Conservation (phyloP, 2,329 filamentous ascomycete species). For the Endothia cerciana region DNA sequence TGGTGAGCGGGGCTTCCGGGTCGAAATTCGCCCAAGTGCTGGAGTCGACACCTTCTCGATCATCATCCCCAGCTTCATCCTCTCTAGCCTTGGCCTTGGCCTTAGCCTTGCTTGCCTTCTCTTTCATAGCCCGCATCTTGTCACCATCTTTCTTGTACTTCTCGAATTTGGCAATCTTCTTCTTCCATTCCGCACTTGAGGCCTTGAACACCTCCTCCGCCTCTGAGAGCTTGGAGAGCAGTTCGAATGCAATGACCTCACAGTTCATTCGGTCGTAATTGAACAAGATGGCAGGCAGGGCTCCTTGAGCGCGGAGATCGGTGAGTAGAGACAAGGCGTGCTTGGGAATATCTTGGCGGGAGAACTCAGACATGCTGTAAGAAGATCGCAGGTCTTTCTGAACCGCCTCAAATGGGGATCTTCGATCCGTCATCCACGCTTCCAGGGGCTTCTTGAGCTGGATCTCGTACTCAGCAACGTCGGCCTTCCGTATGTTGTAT, state of each 20-base stretch:
- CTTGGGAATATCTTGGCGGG: conserved; percentile 16
- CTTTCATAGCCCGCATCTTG: conserved; percentile 21
- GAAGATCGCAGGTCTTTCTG: conserved; percentile 48
- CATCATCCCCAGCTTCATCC: conserved; percentile 47
- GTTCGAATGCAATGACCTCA: conserved; percentile 57
- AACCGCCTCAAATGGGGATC: conserved; percentile 47
- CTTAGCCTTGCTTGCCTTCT: conserved; percentile 19
- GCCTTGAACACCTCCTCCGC: conserved; percentile 63
- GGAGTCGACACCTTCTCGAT: conserved; percentile 56
- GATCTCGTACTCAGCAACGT: conserved; percentile 69
- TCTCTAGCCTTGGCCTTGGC: conserved; percentile 41
- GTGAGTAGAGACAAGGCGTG: conserved; percentile 21
- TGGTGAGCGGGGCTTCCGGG: conserved; percentile 63
- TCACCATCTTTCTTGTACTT: conserved; percentile 50
- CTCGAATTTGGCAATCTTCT: conserved; percentile 49
- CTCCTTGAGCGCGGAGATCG: conserved; percentile 51
- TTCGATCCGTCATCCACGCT: conserved; percentile 60
- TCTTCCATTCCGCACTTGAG: conserved; percentile 62
- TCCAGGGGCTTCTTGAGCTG: conserved; percentile 61
- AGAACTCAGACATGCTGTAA: conserved; percentile 16
- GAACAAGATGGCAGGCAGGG: conserved; percentile 75
- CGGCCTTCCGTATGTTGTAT: conserved; percentile 61
- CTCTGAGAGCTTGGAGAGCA: conserved; percentile 57
- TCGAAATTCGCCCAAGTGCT: conserved; percentile 69
- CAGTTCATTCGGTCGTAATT: conserved; percentile 73